Base-by-base conservation (phyloP, 2,329 filamentous ascomycete species). In the Fusarium coicis region DNA sequence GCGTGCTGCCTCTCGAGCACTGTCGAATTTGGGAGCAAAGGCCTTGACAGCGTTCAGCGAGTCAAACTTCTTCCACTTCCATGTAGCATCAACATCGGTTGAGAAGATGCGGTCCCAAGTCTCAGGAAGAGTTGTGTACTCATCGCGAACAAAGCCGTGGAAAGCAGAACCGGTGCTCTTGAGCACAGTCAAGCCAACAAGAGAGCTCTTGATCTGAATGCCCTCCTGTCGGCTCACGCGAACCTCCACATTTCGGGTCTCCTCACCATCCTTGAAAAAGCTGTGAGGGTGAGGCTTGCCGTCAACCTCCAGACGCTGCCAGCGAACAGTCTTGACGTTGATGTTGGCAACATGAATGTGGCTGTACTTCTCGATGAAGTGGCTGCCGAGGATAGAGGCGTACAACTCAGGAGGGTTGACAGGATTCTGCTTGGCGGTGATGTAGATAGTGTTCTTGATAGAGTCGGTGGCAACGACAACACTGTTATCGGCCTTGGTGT, bases 161-260 rank as follows among this genome's bases (percentile, higher is more conserved):
- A 99, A 99, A 76, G 95, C 93, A 39, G 95, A 98, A 37, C 95
- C 95, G 4, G 96, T 99, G 87, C 93, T 97, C 88, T 99, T 99
- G 75, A 99, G 90, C 53, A 99, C 95, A 18, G 95, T 89, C 58
- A 98, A 87, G 66, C 93, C 94, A 72, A 89, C 88, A 78, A 99
- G 93, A 73, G 91, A 90, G 79, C 93, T 96, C 77, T 87, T 89
- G 79, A 99, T 88, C 63, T 89, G 87, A 78, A 97, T 92, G 70
- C 93, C 94, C 74, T 89, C 87, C 69, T 87, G 86, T 76, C 93
- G 89, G 66, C 88, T 88, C 56, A 94, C 88, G 49, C 89, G 87
- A 39, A 91, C 93, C 81, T 96, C 91, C 59, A 96, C 93, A 74
- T 92, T 92, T 81, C 96, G 92, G 60, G 92, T 96, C 85, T 99